phyloP scores from a whole-genome alignment of 768 basidiomycete species.

The Podaxis rugospora region DNA sequence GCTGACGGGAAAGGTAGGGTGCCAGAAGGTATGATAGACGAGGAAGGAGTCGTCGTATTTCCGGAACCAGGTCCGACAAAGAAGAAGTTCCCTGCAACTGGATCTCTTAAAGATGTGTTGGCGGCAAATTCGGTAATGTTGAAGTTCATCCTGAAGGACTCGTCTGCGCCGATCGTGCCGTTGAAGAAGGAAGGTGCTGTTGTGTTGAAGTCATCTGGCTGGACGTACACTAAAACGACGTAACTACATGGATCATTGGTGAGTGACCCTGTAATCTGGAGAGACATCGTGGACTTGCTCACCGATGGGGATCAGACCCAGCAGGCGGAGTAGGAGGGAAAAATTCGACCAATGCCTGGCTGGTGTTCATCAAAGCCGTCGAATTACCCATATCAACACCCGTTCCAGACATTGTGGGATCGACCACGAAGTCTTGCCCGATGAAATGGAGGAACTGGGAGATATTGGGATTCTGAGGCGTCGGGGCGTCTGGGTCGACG shows the following conservation, averaged over 20 bases:
- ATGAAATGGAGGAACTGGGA: constrained; percentile 38
- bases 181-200: constrained; percentile 28
- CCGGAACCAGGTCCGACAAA: constrained; percentile 33
- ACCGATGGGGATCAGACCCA: constrained; percentile 43
- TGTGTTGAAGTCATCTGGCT: constrained; percentile 27
- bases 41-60: background rate
- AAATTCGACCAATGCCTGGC: constrained; percentile 35
- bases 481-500: constrained; percentile 41
- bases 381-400: background rate
- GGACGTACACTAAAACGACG: constrained; percentile 29
- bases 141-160: constrained; percentile 33
- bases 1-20: background rate
- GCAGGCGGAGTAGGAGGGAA: constrained; percentile 33
- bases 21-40: background rate
- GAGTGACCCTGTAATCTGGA: background rate
- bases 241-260: constrained; percentile 22
- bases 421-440: constrained; percentile 31
- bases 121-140: constrained; percentile 32
- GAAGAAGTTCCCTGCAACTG: constrained; percentile 41
- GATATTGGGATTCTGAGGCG: constrained; percentile 30
- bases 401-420: constrained; percentile 18
- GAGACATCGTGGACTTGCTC: constrained; percentile 4
- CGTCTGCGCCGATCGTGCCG: constrained; percentile 11
- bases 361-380: constrained; percentile 29
- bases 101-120: constrained; percentile 27